Conservation (phyloP, 768 basidiomycete genomes). For the Pholiota microspora region DNA sequence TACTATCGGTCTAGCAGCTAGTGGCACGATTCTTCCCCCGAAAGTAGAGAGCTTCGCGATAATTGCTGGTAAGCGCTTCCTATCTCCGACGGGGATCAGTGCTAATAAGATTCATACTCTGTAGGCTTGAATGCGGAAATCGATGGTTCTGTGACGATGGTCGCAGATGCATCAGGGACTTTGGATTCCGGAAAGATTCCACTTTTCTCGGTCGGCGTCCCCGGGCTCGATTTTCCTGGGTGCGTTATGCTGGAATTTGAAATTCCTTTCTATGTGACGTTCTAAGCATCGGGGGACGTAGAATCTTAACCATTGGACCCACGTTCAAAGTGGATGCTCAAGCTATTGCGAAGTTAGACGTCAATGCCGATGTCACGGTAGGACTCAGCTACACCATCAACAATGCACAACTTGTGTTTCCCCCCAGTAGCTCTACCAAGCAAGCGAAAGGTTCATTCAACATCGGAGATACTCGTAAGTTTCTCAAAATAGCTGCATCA, state of each 20-base stretch:
- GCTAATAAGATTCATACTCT: conserved; percentile 5
- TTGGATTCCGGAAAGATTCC: conserved; percentile 41
- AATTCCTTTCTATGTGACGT: background rate
- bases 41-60: conserved; percentile 33
- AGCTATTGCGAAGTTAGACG: conserved; percentile 31
- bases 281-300: conserved; percentile 11
- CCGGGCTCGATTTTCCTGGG: conserved; percentile 51
- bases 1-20: conserved; percentile 37
- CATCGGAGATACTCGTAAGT: conserved; percentile 42
- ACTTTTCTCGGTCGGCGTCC: conserved; percentile 41
- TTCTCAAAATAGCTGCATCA: background rate
- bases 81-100: background rate
- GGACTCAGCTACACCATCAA: conserved; percentile 42
- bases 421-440: conserved; percentile 26
- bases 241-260: conserved; percentile 20
- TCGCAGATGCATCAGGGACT: conserved; percentile 35
- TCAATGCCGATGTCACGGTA: conserved; percentile 38
- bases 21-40: conserved; percentile 46
- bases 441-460: conserved; percentile 26
- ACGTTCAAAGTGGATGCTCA: conserved; percentile 41
- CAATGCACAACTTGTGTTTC: conserved; percentile 43
- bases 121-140: conserved; percentile 36
- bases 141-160: conserved; percentile 35
- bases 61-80: conserved; percentile 27
- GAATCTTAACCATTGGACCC: conserved; percentile 47